Evolutionary conservation across 352 stramenopile species (phyloP).

Genomic region (Phytophthora idaei): DNA sequence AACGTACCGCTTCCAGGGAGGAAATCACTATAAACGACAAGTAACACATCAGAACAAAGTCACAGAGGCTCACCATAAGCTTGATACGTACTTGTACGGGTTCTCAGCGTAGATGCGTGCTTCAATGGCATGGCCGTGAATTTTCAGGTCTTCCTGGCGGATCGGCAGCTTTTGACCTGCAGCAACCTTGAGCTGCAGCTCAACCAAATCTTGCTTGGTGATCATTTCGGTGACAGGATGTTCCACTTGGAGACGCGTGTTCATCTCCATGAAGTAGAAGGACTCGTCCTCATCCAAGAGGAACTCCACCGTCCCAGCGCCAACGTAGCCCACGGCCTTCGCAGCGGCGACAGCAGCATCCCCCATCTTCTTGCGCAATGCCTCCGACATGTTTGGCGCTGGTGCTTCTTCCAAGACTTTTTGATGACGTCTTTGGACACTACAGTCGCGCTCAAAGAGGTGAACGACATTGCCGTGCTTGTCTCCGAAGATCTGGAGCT

Average conservation of each 20-base stretch:
- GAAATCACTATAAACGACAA: slow-evolving; percentile 70
- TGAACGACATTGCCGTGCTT: slow-evolving; percentile 90
- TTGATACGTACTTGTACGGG: slow-evolving; percentile 77
- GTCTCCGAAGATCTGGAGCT: slow-evolving; percentile 94
- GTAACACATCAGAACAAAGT: slow-evolving; percentile 11
- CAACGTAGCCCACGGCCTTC: slow-evolving; percentile 92
- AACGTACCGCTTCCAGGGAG: slow-evolving; percentile 90
- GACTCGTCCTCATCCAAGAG: slow-evolving; percentile 90
- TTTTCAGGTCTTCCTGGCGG: slow-evolving; percentile 86
- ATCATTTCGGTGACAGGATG: slow-evolving; percentile 94
- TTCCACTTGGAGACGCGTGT: slow-evolving; percentile 95
- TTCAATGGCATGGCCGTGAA: slow-evolving; percentile 92
- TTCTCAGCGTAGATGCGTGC: slow-evolving; percentile 95
- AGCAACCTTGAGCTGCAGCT: slow-evolving; percentile 95
- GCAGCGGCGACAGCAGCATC: slow-evolving; percentile 88
- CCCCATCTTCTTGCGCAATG: slow-evolving; percentile 87
- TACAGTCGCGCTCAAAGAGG: slow-evolving; percentile 93
- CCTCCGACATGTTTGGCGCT: slow-evolving; percentile 83
- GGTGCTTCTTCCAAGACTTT: slow-evolving; percentile 95
- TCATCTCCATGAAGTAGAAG: slow-evolving; percentile 98
- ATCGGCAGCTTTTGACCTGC: slow-evolving; percentile 91
- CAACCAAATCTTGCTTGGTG: slow-evolving; percentile 89
- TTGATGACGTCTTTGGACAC: slow-evolving; percentile 91
- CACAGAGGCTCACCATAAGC: background rate
- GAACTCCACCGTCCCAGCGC: slow-evolving; percentile 95